Percentiles rank a stretch among this genome's conserved stretches.
Evolutionary conservation across 352 stramenopile species (phyloP).

Genomic region (Globisporangium rhizosaccharum): DNA sequence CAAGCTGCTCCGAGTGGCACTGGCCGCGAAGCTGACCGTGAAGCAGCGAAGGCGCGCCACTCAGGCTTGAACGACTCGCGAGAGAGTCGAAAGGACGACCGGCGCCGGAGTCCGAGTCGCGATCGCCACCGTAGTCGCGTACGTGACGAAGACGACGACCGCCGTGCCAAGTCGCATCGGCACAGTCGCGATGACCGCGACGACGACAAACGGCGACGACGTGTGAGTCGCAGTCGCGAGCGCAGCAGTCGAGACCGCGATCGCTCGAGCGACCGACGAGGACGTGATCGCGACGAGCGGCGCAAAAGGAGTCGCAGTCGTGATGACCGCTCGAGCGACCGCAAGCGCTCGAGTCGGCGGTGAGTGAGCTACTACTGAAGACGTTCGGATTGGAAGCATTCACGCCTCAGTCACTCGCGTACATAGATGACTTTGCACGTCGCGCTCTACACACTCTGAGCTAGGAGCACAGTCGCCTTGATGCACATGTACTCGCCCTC

Average conservation of each 20-base stretch:
- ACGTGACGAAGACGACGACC: constrained; percentile 4
- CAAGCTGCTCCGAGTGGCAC: too few species aligned
- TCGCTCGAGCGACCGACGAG: not conserved
- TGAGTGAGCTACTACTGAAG: constrained; percentile 11
- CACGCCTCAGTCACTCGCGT: too few species aligned
- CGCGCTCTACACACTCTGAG: too few species aligned
- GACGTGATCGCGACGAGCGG: constrained; percentile 3
- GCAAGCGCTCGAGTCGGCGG: constrained; percentile 20
- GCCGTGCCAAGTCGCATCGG: constrained; percentile 14
- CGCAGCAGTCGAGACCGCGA: not conserved
- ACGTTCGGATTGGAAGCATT: not conserved
- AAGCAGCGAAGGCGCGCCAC: constrained; percentile 1
- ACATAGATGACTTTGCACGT: too few species aligned
- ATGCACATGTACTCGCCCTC: too few species aligned
- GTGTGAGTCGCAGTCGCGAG: not conserved
- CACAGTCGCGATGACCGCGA: constrained; percentile 10
- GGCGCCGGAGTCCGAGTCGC: constrained; percentile 5
- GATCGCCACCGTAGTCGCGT: not conserved
- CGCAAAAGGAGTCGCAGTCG: constrained; percentile 26
- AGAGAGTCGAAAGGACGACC: constrained; percentile 2
- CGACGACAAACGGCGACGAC: not conserved
- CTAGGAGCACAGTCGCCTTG: too few species aligned
- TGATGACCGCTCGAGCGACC: constrained; percentile 17
- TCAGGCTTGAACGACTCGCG: constrained; percentile 8
- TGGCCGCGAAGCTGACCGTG: not conserved